Evolutionary conservation across 306 rosid genomes (phyloP).

Genomic region (Prunus mume): DNA sequence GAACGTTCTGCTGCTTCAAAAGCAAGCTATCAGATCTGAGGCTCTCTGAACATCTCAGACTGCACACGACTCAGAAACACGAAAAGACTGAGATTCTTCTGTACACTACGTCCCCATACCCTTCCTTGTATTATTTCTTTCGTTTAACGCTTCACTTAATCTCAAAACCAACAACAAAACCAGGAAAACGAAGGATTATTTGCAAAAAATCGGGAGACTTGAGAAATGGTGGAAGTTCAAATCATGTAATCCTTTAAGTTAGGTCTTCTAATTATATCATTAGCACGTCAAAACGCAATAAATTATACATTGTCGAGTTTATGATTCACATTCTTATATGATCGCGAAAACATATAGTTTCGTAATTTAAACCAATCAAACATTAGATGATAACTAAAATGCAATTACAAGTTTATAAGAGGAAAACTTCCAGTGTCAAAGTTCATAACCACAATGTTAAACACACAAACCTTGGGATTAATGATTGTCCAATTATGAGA

Average conservation of each 20-base stretch:
- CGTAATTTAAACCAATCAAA: too few relatives aligned
- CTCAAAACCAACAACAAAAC: too few relatives aligned
- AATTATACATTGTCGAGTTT: too few relatives aligned
- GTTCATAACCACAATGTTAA: background rate
- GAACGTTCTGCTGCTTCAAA: conserved; percentile 49
- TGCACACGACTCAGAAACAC: background rate
- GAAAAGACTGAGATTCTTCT: conserved; percentile 35
- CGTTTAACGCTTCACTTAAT: background rate
- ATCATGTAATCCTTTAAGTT: too few relatives aligned
- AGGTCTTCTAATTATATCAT: too few relatives aligned
- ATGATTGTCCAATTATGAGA: background rate
- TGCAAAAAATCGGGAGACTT: too few relatives aligned
- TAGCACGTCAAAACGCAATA: too few relatives aligned
- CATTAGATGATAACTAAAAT: too few relatives aligned
- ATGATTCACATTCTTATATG: background rate
- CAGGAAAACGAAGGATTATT: too few relatives aligned
- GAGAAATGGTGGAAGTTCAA: too few relatives aligned
- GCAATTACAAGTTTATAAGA: too few relatives aligned
- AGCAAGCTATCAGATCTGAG: conserved; percentile 38
- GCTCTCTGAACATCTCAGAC: conserved; percentile 29
- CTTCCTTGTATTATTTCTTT: background rate
- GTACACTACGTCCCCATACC: conserved; percentile 27
- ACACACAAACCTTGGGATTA: background rate
- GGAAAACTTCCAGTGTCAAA: too few relatives aligned
- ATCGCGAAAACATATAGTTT: background rate